Base-by-base conservation (phyloP, 1,284 basidiomycete species). In the Rhodotorula glutinis region DNA sequence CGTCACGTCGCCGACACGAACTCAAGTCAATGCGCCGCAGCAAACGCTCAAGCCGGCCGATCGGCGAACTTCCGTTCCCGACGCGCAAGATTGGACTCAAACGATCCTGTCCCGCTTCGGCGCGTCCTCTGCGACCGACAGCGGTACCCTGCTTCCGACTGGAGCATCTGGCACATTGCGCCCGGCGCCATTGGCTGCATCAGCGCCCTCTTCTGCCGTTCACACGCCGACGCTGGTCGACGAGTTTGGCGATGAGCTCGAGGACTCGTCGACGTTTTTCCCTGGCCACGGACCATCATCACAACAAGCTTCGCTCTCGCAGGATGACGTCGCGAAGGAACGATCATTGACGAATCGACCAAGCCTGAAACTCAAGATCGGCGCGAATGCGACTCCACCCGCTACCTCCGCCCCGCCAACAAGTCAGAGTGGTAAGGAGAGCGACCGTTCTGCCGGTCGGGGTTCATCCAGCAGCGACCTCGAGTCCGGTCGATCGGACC, bases 231-330 rank as follows among this genome's bases (percentile, higher is more conserved):
- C 57, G 43, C 29, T 66, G 19, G 55, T 63, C 29, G 69, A 73
- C 65, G 69, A 73, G 49, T 68, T 65, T 21, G 72, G 66, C 27
- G 72, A 73, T 62, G 66, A 69, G 29, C 25, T 60, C 13, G 70
- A 72, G 11, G 63, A 66, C 40, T n/a, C 51, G 23, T 52, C 60
- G 33, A 72, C 71, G 7, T 72, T 67, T 59, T 65, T 72, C 53
- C 58, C 68, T 11, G 65, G 68, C 2, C 67, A 68, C 49, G 68
- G 68, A 2, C 71, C 71, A 4, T 23, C 9, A 25, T 9, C 25
- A 3, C 53, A 41, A 9, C 16, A 44, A 5, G 62, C 60, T 25
- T 52, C 57, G 11, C 58, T 49, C n/a, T 59, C 40, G 38, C 14
- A 16, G 25, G 25, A 51, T 51, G 25, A 25, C 49, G 49, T 19